A percentile compares a stretch with the other conserved stretches of the same genome.
Conservation (phyloP, 306 rosid species). For the Vicia villosa region DNA sequence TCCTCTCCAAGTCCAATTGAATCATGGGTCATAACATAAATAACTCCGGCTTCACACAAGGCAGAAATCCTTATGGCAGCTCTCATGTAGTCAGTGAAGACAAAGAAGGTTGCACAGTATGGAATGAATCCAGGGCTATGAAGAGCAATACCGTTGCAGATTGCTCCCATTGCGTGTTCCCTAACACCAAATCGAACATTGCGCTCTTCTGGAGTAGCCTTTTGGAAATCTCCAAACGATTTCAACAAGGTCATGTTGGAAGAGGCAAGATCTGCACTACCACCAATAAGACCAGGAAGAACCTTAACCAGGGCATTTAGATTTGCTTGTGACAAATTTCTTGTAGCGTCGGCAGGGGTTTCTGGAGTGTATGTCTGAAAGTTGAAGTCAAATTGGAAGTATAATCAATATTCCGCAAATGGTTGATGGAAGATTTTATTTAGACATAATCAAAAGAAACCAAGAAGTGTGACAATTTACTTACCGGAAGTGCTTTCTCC, state of each 20-base stretch:
- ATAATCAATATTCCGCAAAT: constrained; percentile 30
- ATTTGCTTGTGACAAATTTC: constrained; percentile 81
- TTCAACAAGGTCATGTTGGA: constrained; percentile 97
- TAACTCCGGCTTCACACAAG: constrained; percentile 73
- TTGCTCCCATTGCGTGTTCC: constrained; percentile 98
- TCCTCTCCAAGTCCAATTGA: constrained; percentile 99
- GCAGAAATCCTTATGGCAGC: constrained; percentile 98
- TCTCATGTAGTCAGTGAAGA: constrained; percentile 98
- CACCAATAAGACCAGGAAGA: constrained; percentile 93
- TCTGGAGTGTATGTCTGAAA: constrained; percentile 92
- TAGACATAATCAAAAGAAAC: constrained; percentile 2
- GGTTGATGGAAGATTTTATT: background rate
- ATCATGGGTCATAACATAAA: constrained; percentile 97
- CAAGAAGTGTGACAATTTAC: constrained; percentile 41
- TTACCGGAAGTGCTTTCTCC: constrained; percentile 97
- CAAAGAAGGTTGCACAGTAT: constrained; percentile 98
- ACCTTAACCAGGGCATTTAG: constrained; percentile 88
- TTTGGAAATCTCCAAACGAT: constrained; percentile 87
- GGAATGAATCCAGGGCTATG: constrained; percentile 95
- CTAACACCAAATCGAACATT: constrained; percentile 94
- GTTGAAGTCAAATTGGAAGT: constrained; percentile 24
- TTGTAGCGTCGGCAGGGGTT: constrained; percentile 89
- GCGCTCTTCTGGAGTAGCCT: constrained; percentile 94
- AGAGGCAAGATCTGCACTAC: constrained; percentile 98
- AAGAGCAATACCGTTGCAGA: constrained; percentile 83